Base-by-base conservation (phyloP, 139 green algal genomes). In the Pseudopediastrum boryanum region DNA sequence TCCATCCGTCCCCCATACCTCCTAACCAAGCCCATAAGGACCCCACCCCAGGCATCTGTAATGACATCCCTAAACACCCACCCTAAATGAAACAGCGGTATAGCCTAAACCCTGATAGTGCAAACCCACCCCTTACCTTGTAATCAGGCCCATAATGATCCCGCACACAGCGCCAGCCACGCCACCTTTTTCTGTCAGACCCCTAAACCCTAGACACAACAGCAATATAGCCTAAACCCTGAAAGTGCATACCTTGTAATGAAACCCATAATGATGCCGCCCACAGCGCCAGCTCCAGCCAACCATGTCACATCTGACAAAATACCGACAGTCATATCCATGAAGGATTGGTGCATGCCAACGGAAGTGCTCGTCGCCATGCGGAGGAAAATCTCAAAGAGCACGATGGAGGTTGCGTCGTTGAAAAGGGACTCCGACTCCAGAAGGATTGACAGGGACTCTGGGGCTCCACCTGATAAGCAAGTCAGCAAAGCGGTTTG, bases 401-500 rank as follows among this genome's bases (percentile, higher is more conserved):
- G 84, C 4, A 94, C 92, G 52, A 97, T 91, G 61, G 82, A 89
- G 2, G 84, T 87, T 0, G 93, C 93, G 59, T 97, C 93, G 65
- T 97, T 97, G 80, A 96, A 91, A 46, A 97, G 85, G 0, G 84
- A 90, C 88, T 97, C 94, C 0, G 92, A 90, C 83, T 97, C 93
- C 63, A 97, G 81, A 31, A 97, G 66, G 0, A 86, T 80, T 4
- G 83, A 81, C 54, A 97, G 77, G 33, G 84, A 63, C 79, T 93
- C 89, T 0, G 93, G 93, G 2, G 89, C 91, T n/a, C 89, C 89
- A 19, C 72, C 80, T 82, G 54, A 7, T 6, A 56, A 16, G n/a
- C n/a, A n/a, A n/a, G n/a, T n/a, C n/a, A n/a, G n/a, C n/a, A n/a
- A n/a, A n/a, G n/a, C n/a, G n/a, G n/a, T n/a, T n/a, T n/a, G n/a